These are phyloP conservation scores for Heritiera fomes DNA, from an alignment of 345 rosid genomes.

Conservation along the genomic window DNA sequence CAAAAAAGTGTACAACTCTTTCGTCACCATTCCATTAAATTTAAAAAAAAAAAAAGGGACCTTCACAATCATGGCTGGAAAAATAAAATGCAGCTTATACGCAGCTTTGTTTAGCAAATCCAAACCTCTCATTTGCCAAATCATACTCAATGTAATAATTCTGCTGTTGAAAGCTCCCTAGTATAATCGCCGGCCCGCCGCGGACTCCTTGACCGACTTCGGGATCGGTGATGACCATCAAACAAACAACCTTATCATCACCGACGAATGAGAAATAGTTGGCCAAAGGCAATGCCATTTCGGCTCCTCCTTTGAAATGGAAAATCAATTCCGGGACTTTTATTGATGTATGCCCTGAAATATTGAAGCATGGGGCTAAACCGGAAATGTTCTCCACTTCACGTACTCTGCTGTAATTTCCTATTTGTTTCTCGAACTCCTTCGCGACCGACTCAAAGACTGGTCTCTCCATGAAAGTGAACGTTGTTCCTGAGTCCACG, in stretches of 20 bases:
- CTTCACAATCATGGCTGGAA: background rate
- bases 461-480: conserved; percentile 78
- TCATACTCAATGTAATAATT: conserved; percentile 75
- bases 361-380: conserved; percentile 64
- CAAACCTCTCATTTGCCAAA: conserved; percentile 66
- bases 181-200: conserved; percentile 73
- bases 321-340: conserved; percentile 51
- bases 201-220: conserved; percentile 19
- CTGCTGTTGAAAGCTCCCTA: conserved; percentile 87
- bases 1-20: too few species aligned
- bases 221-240: conserved; percentile 47
- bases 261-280: conserved; percentile 59
- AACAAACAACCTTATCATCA: conserved; percentile 37
- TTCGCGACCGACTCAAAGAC: conserved; percentile 50
- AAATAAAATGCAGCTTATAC: conserved; percentile 24
- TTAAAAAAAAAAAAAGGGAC: too few species aligned
- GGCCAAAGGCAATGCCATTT: conserved; percentile 58
- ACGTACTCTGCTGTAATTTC: conserved; percentile 43
- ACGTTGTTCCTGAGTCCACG: conserved; percentile 91
- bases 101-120: conserved; percentile 61
- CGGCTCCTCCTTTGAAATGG: conserved; percentile 82
- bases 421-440: conserved; percentile 65
- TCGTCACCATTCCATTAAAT: too few species aligned
- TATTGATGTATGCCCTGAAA: conserved; percentile 45
- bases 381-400: conserved; percentile 49